These are phyloP conservation scores for Calvatia gigantea DNA, from an alignment of 768 basidiomycete species.

Conservation along the genomic window DNA sequence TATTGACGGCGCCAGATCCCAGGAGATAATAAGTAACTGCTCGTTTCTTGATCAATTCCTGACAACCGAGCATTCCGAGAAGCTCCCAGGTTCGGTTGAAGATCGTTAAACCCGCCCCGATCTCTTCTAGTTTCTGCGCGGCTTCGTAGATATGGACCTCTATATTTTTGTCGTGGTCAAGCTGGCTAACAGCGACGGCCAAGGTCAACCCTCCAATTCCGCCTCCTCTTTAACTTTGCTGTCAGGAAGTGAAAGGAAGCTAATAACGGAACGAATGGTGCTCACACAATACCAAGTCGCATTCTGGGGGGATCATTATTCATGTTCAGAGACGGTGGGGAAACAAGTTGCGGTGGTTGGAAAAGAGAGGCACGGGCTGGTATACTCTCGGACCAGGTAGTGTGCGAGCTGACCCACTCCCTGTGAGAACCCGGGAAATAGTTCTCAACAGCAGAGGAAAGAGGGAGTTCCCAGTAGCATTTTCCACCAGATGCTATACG, in stretches of 20 bases:
- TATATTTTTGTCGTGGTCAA: slow-evolving; percentile 23
- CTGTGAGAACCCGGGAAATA: too few species aligned
- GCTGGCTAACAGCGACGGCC: slow-evolving; percentile 20
- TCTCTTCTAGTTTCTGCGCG: slow-evolving; percentile 28
- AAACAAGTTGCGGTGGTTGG: too few species aligned
- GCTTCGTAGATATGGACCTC: slow-evolving; percentile 39
- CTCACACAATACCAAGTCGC: neutral
- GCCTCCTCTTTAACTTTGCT: slow-evolving; percentile 21
- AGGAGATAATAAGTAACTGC: neutral
- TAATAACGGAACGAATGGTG: neutral
- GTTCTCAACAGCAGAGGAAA: too few species aligned
- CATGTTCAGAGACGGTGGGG: neutral
- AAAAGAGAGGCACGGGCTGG: too few species aligned
- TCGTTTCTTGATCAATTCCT: slow-evolving; percentile 11
- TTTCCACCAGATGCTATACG: too few species aligned
- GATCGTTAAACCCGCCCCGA: slow-evolving; percentile 35
- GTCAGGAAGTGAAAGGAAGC: neutral
- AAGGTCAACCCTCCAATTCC: slow-evolving; percentile 28
- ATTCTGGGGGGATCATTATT: neutral
- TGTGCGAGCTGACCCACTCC: too few species aligned
- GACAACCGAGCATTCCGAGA: slow-evolving; percentile 19
- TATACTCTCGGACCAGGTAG: too few species aligned
- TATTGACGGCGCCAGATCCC: neutral
- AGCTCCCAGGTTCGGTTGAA: slow-evolving; percentile 29
- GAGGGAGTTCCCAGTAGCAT: too few species aligned